These are phyloP conservation scores for Aspergillus uvarum DNA, from an alignment of 2,329 filamentous ascomycete species.

Conservation along the genomic window DNA sequence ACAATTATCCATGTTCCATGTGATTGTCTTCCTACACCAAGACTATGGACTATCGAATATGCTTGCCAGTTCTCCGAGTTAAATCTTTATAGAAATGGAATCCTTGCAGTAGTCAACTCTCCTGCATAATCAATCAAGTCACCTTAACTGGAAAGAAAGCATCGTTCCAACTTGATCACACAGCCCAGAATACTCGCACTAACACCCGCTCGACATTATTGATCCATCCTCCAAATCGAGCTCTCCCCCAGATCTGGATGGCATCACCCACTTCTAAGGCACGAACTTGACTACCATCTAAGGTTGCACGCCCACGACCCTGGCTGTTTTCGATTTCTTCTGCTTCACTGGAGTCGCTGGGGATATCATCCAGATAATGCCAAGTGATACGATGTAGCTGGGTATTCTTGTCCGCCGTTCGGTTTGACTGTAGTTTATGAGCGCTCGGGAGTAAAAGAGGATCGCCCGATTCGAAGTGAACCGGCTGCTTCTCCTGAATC, in stretches of 20 bases:
- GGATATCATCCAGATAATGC: slow-evolving; percentile 36
- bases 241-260: slow-evolving; percentile 38
- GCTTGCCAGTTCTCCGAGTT: no score
- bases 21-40: no score
- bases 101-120: not conserved
- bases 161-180: slow-evolving; percentile 18
- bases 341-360: slow-evolving; percentile 33
- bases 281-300: slow-evolving; percentile 38
- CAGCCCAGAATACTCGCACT: slow-evolving; percentile 40
- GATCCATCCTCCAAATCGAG: slow-evolving; percentile 38
- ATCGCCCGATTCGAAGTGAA: slow-evolving; percentile 23
- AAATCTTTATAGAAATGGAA: no score
- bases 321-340: slow-evolving; percentile 28
- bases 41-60: no score
- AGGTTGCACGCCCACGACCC: slow-evolving; percentile 37
- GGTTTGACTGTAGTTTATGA: slow-evolving; percentile 35
- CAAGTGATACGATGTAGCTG: slow-evolving; percentile 33
- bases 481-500: slow-evolving; percentile 16
- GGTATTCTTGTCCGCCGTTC: slow-evolving; percentile 17
- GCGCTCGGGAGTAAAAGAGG: slow-evolving; percentile 31
- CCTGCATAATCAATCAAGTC: not conserved
- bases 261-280: slow-evolving; percentile 38
- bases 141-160: not conserved
- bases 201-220: slow-evolving; percentile 34
- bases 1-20: no score